phyloP scores from a whole-genome alignment of 2,329 filamentous ascomycete species.

The Aureobasidium vineae region DNA sequence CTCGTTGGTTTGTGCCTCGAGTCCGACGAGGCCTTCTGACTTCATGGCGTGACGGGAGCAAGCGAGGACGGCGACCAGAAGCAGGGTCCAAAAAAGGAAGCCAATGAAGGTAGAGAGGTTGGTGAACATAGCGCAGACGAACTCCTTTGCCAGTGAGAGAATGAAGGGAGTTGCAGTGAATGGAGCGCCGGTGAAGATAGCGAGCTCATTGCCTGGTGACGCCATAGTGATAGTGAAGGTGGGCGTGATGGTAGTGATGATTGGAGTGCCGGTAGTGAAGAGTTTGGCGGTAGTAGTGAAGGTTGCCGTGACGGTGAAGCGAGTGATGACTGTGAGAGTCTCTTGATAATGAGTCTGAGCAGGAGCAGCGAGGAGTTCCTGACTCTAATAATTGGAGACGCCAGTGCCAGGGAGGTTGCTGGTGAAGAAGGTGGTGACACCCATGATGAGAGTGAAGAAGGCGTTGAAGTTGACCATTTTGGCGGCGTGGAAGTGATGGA shows the following conservation, averaged over 20 bases:
- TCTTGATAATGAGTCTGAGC: background rate
- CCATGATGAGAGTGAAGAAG: background rate
- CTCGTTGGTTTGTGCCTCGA: background rate
- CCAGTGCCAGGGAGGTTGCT: background rate
- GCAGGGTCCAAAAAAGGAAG: background rate
- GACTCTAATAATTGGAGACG: background rate
- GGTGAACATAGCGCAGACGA: background rate
- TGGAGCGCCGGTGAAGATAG: background rate
- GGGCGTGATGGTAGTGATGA: conserved; percentile 76
- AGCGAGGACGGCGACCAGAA: background rate
- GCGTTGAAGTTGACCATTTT: background rate
- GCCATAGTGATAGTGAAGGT: conserved; percentile 79
- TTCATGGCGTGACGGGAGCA: background rate
- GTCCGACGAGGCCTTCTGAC: background rate
- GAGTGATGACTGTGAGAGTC: background rate
- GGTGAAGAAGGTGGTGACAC: background rate
- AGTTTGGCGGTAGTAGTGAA: background rate
- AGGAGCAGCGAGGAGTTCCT: background rate
- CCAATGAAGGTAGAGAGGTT: background rate
- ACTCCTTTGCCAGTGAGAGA: background rate
- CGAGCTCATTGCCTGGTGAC: conserved; percentile 27
- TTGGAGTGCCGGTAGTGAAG: background rate
- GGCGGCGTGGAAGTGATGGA: background rate
- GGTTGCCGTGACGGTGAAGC: background rate
- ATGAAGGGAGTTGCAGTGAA: background rate